These are phyloP conservation scores for Flaveria linearis DNA, from an alignment of 129 eudicot species.

Conservation along the genomic window DNA sequence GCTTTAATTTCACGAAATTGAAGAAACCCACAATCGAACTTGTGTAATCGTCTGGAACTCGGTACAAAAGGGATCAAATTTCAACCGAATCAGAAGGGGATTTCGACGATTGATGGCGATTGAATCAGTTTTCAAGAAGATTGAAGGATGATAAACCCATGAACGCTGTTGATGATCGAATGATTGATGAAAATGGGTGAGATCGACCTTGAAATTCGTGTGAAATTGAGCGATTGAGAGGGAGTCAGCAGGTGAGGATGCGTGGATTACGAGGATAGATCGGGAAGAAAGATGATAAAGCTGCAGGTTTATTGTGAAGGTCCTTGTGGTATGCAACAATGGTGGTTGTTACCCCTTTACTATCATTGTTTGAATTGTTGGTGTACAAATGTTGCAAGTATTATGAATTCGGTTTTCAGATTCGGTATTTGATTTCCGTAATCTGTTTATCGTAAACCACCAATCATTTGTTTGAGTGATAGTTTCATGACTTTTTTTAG, in stretches of 20 bases:
- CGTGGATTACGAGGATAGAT: conserved; percentile 39
- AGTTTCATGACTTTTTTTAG: too few species aligned
- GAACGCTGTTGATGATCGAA: conserved; percentile 21
- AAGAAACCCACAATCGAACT: neutral
- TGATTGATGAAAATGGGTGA: conserved; percentile 22
- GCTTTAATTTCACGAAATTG: neutral
- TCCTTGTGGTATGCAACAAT: conserved; percentile 1
- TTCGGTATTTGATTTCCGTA: too few species aligned
- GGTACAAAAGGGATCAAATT: neutral
- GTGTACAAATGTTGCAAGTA: too few species aligned
- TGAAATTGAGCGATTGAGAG: conserved; percentile 28
- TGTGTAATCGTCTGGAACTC: neutral
- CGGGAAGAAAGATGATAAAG: conserved; percentile 33
- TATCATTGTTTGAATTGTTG: neutral
- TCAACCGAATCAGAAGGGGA: conserved; percentile 11
- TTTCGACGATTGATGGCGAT: conserved; percentile 4
- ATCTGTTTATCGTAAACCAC: too few species aligned
- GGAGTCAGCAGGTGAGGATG: conserved; percentile 30
- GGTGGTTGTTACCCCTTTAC: neutral
- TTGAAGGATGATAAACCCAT: conserved; percentile 2
- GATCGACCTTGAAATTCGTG: conserved; percentile 28
- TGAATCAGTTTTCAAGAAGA: conserved; percentile 6
- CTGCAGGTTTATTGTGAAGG: conserved; percentile 1
- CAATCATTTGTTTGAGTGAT: too few species aligned
- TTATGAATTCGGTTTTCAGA: too few species aligned